These are phyloP conservation scores for Symbiodinium natans DNA, from an alignment of 73 alveolate genomes.

Conservation along the genomic window DNA sequence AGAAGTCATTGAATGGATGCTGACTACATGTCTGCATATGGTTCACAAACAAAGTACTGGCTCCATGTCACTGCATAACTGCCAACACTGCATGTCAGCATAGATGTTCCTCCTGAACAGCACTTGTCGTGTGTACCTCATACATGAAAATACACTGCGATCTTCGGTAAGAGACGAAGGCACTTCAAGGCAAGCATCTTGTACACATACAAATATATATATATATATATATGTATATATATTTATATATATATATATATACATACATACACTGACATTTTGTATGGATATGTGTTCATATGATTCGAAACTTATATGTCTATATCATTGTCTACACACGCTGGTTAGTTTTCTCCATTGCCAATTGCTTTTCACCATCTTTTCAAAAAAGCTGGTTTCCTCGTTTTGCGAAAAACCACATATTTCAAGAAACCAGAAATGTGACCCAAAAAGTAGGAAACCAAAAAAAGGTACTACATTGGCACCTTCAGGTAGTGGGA, in stretches of 20 bases:
- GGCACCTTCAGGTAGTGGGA: not conserved
- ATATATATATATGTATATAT: not conserved
- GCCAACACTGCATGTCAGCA: no score
- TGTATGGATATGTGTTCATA: not conserved
- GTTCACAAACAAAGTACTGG: not conserved
- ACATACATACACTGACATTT: not conserved
- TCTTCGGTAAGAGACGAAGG: no score
- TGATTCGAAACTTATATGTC: not conserved
- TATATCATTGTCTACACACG: not conserved
- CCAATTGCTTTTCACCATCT: no score
- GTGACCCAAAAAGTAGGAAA: not conserved
- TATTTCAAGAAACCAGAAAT: not conserved
- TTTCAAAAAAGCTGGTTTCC: not conserved
- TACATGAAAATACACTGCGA: no score
- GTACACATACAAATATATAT: not conserved
- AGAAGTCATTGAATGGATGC: no score
- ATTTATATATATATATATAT: not conserved
- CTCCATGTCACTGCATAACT: not conserved
- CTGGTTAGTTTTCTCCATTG: not conserved
- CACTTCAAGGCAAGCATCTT: not conserved
- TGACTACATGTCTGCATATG: no score
- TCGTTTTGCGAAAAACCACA: not conserved
- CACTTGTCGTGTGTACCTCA: no score
- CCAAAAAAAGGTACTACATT: not conserved
- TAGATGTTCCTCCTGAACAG: no score